A percentile compares a stretch with the other conserved stretches of the same genome.
Conservation (phyloP, 805 yeast genomes). For the Metschnikowia amazonensis region DNA sequence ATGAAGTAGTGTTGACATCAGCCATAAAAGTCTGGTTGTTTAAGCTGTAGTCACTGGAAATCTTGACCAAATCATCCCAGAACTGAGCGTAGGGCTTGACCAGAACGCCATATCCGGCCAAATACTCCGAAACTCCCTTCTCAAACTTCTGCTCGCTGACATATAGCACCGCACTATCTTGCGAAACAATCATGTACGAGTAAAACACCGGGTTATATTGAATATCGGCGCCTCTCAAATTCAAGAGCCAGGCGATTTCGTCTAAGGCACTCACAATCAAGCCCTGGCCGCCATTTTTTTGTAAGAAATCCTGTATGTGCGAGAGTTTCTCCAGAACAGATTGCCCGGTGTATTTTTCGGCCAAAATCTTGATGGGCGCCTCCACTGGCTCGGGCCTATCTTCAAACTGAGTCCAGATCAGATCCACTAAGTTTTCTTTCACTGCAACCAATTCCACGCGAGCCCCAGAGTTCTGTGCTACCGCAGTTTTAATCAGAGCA, state of each 20-base stretch:
- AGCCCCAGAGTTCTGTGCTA: slow-evolving; percentile 23
- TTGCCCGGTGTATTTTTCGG: slow-evolving; percentile 61
- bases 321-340: slow-evolving; percentile 52
- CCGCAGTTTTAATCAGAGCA: slow-evolving; percentile 26
- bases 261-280: slow-evolving; percentile 46
- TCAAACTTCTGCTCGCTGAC: slow-evolving; percentile 41
- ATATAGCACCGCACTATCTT: slow-evolving; percentile 33
- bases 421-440: slow-evolving; percentile 66
- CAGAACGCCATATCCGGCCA: slow-evolving; percentile 24
- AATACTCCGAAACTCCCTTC: slow-evolving; percentile 23
- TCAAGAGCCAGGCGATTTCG: slow-evolving; percentile 52
- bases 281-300: slow-evolving; percentile 29
- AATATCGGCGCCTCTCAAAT: slow-evolving; percentile 53
- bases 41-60: slow-evolving; percentile 34
- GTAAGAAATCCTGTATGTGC: slow-evolving; percentile 30
- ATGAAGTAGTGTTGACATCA: slow-evolving; percentile 29
- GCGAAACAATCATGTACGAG: slow-evolving; percentile 36
- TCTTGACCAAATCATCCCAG: slow-evolving; percentile 40
- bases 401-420: slow-evolving; percentile 69
- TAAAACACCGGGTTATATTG: slow-evolving; percentile 54
- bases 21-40: slow-evolving; percentile 30
- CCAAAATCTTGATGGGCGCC: slow-evolving; percentile 48
- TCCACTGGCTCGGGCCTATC: slow-evolving; percentile 53
- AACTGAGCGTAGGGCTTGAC: slow-evolving; percentile 43
- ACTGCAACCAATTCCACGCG: slow-evolving; percentile 43